These are phyloP conservation scores for Ochetophila trinervis DNA, from an alignment of 306 rosid species.

Conservation along the genomic window DNA sequence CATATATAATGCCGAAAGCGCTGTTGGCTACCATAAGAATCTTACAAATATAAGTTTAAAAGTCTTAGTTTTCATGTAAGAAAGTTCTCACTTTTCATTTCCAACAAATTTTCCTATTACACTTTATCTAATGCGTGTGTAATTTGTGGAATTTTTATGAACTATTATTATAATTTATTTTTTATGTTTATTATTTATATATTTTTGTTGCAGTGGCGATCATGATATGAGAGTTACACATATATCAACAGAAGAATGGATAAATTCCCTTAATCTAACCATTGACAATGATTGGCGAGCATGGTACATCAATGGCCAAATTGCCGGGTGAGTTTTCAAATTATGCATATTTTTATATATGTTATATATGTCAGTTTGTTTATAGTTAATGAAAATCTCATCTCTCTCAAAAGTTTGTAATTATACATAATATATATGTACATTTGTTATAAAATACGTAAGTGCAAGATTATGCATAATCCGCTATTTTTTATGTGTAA, in stretches of 20 bases:
- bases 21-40: constrained; percentile 16
- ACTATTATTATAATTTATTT: no score
- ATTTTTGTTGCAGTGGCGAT: constrained; percentile 22
- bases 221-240: constrained; percentile 18
- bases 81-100: accelerated
- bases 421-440: no score
- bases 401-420: no score
- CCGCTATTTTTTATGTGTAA: no score
- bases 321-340: constrained; percentile 14
- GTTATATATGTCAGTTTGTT: neutral
- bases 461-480: no score
- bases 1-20: neutral
- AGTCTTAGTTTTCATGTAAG: neutral
- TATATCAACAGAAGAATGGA: constrained; percentile 19
- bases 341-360: no score
- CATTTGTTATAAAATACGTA: no score
- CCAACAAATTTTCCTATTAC: no score
- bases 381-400: no score
- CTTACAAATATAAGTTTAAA: neutral
- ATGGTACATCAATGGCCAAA: constrained; percentile 20
- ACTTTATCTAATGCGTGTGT: no score
- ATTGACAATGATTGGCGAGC: constrained; percentile 13
- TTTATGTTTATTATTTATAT: no score
- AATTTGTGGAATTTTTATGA: no score
- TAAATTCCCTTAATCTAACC: neutral